A percentile compares a stretch with the other conserved stretches of the same genome.
Conservation (phyloP, 257 asterid species). For the Petunia secreta region DNA sequence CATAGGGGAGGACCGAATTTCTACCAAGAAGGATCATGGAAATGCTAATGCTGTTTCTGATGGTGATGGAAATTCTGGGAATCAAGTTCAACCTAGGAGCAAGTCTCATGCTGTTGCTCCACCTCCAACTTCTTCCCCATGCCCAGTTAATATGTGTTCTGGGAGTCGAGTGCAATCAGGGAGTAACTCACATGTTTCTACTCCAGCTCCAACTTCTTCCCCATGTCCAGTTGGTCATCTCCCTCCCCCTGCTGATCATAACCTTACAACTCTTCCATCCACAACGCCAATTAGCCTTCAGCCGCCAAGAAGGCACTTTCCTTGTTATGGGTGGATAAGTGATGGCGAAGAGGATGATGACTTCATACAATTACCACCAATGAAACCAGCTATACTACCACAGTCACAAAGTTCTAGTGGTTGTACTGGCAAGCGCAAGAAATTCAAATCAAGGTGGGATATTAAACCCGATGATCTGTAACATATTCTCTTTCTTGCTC, state of each 20-base stretch:
- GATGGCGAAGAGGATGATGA: conserved; percentile 27
- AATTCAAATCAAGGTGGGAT: conserved; percentile 14
- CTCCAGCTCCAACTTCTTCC: conserved; percentile 18
- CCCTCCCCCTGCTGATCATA: conserved; percentile 11
- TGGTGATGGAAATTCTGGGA: background rate
- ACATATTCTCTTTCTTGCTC: background rate
- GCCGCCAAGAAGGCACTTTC: conserved; percentile 24
- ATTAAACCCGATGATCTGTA: background rate
- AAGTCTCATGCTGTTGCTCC: background rate
- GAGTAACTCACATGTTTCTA: background rate
- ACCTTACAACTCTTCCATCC: conserved; percentile 7
- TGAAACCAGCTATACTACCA: conserved; percentile 3
- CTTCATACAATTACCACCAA: conserved; percentile 18
- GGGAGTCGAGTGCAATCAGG: conserved; percentile 10
- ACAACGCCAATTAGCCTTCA: conserved; percentile 20
- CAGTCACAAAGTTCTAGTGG: background rate
- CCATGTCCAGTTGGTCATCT: background rate
- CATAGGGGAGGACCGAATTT: background rate
- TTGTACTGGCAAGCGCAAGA: background rate
- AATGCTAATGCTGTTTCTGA: background rate
- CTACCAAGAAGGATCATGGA: background rate
- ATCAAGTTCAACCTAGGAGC: background rate
- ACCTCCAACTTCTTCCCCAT: background rate
- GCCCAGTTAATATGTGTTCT: background rate
- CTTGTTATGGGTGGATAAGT: conserved; percentile 34